Evolutionary conservation across 2,329 filamentous ascomycete species (phyloP), one percentile per base, ranked within the genome.

Genomic region (Ophiostoma pallidulum): DNA sequence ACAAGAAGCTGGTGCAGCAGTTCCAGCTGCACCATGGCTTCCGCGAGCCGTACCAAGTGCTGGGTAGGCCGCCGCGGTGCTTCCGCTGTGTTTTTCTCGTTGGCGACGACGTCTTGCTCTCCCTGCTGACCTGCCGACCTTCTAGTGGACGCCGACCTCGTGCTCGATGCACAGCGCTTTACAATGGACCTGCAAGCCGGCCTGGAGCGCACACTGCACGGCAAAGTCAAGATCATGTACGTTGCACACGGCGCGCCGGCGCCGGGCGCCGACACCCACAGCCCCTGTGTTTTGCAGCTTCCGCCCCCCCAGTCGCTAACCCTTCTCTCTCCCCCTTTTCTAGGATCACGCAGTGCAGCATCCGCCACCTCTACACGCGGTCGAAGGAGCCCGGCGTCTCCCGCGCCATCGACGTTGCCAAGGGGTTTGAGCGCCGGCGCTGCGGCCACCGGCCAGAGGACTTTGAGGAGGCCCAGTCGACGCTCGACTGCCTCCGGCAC

Each of bases 41-140:
- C 65, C 86, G 90, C 57, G 86, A 92, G 67, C 89, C 92, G 10
- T 97, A 96, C 68, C 92, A 97, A 69, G 83, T 94, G 44, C 71
- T 95, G 37, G 72, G 80, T 84, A 69, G 49, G 70, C 60, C 9
- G 14, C n/a, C n/a, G n/a, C n/a, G n/a, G n/a, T n/a, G n/a, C n/a
- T n/a, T n/a, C n/a, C n/a, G n/a, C n/a, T n/a, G n/a, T n/a, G n/a
- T n/a, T n/a, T n/a, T n/a, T n/a, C n/a, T 10, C 2, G 8, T 7
- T 7, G 3, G 24, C 16, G n/a, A 37, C 29, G 16, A 26, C 9
- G 13, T 14, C 18, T 6, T 40, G 13, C 28, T n/a, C 5, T 14
- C 39, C 9, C 3, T 42, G n/a, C 41, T 47, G 29, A 51, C 35
- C 14, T 37, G 4, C 4, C 24, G n/a, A n/a, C 1, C 13, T n/a